Conservation (phyloP, 768 basidiomycete species). For the Strobilomyces echinocephalus region DNA sequence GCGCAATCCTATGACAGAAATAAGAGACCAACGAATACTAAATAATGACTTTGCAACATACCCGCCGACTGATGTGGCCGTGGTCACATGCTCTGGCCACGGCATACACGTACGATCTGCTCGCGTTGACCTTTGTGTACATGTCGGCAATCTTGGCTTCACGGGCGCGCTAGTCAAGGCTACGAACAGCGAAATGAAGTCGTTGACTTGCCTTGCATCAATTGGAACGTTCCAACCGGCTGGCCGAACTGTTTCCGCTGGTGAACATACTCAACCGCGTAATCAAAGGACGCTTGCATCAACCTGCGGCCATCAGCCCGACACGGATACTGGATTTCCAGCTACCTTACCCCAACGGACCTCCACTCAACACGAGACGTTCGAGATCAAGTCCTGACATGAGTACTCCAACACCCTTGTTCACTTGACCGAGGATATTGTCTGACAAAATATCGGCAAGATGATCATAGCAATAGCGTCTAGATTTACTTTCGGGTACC, state of each 20-base stretch:
- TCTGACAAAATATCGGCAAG: conserved; percentile 38
- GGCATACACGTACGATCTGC: conserved; percentile 87
- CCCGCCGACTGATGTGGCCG: conserved; percentile 71
- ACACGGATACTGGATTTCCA: background rate
- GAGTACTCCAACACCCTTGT: conserved; percentile 78
- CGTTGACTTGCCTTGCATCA: conserved; percentile 78
- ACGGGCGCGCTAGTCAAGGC: background rate
- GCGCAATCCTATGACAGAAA: conserved; percentile 70
- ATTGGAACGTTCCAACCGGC: conserved; percentile 84
- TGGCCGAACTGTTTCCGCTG: conserved; percentile 88
- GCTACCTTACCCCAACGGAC: conserved; percentile 71
- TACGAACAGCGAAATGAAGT: background rate
- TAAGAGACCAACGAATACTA: conserved; percentile 1
- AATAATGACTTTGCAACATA: conserved; percentile 34
- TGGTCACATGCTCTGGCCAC: conserved; percentile 86
- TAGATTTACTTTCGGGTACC: conserved; percentile 73
- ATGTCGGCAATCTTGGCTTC: conserved; percentile 84
- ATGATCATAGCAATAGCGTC: background rate
- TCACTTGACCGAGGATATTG: conserved; percentile 77
- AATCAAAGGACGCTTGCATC: conserved; percentile 92
- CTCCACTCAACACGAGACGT: conserved; percentile 85
- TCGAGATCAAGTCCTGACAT: conserved; percentile 96
- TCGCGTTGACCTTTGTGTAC: conserved; percentile 90
- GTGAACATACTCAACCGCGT: conserved; percentile 86
- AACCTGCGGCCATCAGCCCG: conserved; percentile 42